These are phyloP conservation scores for Paspalum notatum DNA, from an alignment of 176 grass and related monocot genomes.

Conservation along the genomic window DNA sequence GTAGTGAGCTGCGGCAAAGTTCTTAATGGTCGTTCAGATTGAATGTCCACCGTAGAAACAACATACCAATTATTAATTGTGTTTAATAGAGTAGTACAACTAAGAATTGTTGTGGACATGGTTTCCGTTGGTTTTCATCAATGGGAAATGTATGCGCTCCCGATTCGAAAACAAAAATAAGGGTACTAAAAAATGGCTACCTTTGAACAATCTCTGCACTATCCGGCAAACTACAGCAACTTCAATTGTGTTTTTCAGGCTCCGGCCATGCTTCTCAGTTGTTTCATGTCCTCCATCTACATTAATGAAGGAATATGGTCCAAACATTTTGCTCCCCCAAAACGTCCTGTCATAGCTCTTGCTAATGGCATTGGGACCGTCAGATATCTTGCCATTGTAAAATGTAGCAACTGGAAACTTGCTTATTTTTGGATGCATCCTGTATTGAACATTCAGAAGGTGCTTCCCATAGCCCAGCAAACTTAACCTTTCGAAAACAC, in stretches of 20 bases:
- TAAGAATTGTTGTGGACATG: not conserved
- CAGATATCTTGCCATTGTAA: slow-evolving; percentile 52
- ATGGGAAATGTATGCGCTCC: not conserved
- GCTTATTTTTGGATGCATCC: slow-evolving; percentile 77
- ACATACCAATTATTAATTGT: not conserved
- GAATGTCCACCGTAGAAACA: not conserved
- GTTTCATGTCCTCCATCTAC: slow-evolving; percentile 50
- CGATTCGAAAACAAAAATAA: not conserved
- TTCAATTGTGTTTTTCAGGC: slow-evolving; percentile 60
- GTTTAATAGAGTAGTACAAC: not conserved
- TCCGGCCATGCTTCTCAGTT: slow-evolving; percentile 32
- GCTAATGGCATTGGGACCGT: slow-evolving; percentile 52
- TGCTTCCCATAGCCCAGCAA: slow-evolving; percentile 52
- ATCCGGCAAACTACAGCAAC: slow-evolving; percentile 44
- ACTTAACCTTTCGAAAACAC: slow-evolving; percentile 65
- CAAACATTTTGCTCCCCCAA: slow-evolving; percentile 47
- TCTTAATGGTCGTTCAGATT: not conserved
- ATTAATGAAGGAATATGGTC: slow-evolving; percentile 70
- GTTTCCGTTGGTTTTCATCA: not conserved
- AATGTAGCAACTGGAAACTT: slow-evolving; percentile 60
- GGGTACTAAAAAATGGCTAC: slow-evolving; percentile 10
- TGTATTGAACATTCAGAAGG: slow-evolving; percentile 68
- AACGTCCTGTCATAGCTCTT: slow-evolving; percentile 37
- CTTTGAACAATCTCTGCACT: slow-evolving; percentile 42
- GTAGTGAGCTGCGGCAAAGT: not conserved